Percentiles rank a stretch among this genome's conserved stretches.
Evolutionary conservation across 495 filamentous ascomycete genomes (phyloP).

Genomic region (Acidomyces sp.): DNA sequence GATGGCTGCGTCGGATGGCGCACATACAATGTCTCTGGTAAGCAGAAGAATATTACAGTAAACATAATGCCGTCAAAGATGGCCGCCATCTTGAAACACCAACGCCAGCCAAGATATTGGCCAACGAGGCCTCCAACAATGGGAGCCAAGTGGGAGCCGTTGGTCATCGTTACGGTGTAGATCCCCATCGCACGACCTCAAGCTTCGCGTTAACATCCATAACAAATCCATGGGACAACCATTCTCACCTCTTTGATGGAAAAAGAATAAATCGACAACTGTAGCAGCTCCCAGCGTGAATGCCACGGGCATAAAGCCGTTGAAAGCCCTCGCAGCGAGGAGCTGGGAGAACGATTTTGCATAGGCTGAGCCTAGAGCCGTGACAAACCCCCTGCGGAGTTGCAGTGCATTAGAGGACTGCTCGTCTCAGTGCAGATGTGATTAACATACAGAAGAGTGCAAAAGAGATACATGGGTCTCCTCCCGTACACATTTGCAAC

Average conservation of each 20-base stretch:
- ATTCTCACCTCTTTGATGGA: neutral
- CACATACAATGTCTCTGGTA: conserved; percentile 15
- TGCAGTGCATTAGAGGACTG: no score
- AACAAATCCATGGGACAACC: no score
- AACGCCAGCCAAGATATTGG: conserved; percentile 30
- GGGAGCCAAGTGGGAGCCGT: conserved; percentile 30
- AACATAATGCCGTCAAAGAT: conserved; percentile 9
- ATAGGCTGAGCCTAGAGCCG: conserved; percentile 7
- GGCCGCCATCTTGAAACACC: conserved; percentile 24
- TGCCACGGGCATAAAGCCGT: conserved; percentile 10
- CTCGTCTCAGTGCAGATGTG: no score
- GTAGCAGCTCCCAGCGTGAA: conserved; percentile 6
- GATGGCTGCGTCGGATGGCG: neutral
- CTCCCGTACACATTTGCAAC: conserved; percentile 10
- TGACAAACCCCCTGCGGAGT: conserved; percentile 7
- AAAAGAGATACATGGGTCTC: conserved; percentile 8
- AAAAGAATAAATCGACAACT: conserved; percentile 9
- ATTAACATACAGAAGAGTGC: conserved; percentile 6
- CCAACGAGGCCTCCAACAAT: conserved; percentile 32
- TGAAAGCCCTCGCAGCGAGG: conserved; percentile 11
- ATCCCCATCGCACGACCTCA: conserved; percentile 22
- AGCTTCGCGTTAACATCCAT: no score
- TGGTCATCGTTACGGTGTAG: conserved; percentile 31
- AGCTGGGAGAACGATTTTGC: conserved; percentile 11
- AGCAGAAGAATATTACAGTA: conserved; percentile 9